Base-by-base conservation (phyloP, 2,329 filamentous ascomycete genomes). In the Colletotrichum tamarilloi region DNA sequence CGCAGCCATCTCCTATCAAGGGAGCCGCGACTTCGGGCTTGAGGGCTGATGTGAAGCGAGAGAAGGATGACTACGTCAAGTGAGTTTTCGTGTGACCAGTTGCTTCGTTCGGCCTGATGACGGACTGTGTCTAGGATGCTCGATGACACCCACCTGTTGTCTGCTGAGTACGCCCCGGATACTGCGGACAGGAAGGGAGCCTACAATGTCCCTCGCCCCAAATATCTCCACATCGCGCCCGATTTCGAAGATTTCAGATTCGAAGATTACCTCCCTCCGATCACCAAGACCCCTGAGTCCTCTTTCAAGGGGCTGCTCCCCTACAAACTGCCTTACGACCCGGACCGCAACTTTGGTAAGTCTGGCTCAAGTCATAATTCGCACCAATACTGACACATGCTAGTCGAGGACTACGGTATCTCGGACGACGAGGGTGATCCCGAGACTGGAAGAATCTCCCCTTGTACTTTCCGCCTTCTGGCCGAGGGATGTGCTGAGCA, bases 351-450 rank as follows among this genome's bases (percentile, higher is more conserved):
- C 22, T 73, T 71, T 9, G 62, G 71, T 73, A 52, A 62, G 56
- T 9, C 30, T 26, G 16, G 4, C 19, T 19, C 62, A 1, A 24
- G 14, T n/a, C 19, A 8, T n/a, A 4, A 16, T n/a, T 26, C 52
- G 16, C 1, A 28, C 49, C 35, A 1, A 26, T 57, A 14, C 55
- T 68, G 53, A 71, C 12, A 16, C 16, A 2, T 38, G 2, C 2
- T 16, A 65, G 72, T 14, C 2, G 70, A 74, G 9, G 74, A 76
- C 11, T 76, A 76, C 42, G 80, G 81, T 38, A 78, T 85, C 22
- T 83, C 80, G 0, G 84, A 86, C 63, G 79, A 82, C 24, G 85
- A 88, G 69, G 85, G 83, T 1, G 80, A 81, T 26, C 78, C 80
- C 0, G 75, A 79, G 4, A 76, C 79, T 4, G 81, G 79, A 1